Percentiles rank a stretch among this genome's conserved stretches.
These are phyloP conservation scores for Hymenoscyphus fructigenus DNA, from an alignment of 2,329 filamentous ascomycete genomes.

Conservation along the genomic window DNA sequence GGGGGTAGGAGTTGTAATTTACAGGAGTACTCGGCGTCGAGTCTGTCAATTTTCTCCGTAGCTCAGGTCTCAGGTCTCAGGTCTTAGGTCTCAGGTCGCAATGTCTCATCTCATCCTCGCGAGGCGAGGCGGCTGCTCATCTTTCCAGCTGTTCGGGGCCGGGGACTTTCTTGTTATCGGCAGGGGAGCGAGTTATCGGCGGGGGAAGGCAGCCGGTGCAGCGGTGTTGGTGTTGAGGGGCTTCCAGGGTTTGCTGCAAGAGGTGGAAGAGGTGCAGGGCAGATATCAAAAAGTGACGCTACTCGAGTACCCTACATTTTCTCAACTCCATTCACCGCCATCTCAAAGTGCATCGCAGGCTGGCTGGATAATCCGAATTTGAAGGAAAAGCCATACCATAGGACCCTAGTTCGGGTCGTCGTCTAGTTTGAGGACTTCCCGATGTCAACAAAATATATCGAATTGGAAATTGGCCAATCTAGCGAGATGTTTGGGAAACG, in stretches of 20 bases:
- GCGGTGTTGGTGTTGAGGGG: background rate
- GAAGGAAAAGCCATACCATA: background rate
- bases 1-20: background rate
- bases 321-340: background rate
- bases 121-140: background rate
- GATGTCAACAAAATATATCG: background rate
- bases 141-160: background rate
- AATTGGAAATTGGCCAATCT: background rate
- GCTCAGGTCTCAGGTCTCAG: no score
- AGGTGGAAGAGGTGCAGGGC: background rate
- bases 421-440: background rate
- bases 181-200: background rate
- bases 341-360: background rate
- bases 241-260: background rate
- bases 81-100: no score
- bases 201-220: background rate
- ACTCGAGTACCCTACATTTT: no score
- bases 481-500: background rate
- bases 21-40: no score
- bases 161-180: background rate
- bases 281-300: background rate
- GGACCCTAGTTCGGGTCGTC: background rate
- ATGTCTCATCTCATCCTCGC: background rate
- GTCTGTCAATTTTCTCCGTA: no score
- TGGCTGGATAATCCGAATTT: background rate